A percentile compares a stretch with the other conserved stretches of the same genome.
Evolutionary conservation across 176 grass and related monocot genomes (phyloP).

Genomic region (Aegilops tauschii): DNA sequence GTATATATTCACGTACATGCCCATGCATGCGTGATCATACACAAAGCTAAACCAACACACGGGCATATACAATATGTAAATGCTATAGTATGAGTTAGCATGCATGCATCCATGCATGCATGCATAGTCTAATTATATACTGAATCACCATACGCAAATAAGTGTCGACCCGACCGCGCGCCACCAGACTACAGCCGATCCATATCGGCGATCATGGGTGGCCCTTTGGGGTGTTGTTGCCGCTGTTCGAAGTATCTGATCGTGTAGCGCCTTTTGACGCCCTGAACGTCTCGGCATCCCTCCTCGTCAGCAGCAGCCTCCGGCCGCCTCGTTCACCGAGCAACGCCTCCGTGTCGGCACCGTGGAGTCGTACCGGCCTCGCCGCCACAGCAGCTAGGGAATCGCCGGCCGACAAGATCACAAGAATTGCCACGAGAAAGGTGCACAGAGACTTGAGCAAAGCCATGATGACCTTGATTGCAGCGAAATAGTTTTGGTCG

Average conservation of each 20-base stretch:
- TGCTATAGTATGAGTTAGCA: too few relatives aligned
- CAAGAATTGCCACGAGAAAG: background rate
- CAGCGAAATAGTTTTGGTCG: background rate
- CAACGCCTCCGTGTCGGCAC: background rate
- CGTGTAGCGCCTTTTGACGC: too few relatives aligned
- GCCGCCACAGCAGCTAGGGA: background rate
- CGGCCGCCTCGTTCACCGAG: background rate
- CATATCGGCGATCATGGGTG: too few relatives aligned
- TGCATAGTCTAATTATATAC: too few relatives aligned
- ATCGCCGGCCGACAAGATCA: background rate
- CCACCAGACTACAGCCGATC: too few relatives aligned
- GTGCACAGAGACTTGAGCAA: background rate
- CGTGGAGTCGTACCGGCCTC: background rate
- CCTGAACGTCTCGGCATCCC: background rate
- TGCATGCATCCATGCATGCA: too few relatives aligned
- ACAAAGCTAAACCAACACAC: too few relatives aligned
- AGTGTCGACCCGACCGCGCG: background rate
- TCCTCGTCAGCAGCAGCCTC: background rate
- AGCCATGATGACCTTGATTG: background rate
- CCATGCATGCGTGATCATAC: background rate
- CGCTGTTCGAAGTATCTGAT: too few relatives aligned
- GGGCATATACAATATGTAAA: too few relatives aligned
- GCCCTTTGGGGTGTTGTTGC: too few relatives aligned
- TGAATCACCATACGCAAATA: too few relatives aligned
- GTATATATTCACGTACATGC: background rate